Base-by-base conservation (phyloP, 2,329 filamentous ascomycete species). In the Pseudovirgaria hyperparasitica region DNA sequence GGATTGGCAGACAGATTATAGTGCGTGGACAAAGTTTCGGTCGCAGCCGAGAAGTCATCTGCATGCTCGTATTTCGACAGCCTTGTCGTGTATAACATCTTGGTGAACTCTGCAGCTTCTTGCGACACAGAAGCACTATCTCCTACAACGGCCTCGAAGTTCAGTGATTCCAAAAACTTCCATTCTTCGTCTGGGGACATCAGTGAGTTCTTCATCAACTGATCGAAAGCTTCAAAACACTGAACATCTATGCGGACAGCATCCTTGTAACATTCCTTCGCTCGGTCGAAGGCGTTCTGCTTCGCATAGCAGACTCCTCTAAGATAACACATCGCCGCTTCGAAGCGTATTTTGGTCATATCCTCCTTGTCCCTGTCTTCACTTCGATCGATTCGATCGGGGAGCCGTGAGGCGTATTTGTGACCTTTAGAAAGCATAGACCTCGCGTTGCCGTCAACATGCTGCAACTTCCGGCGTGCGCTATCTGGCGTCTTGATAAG, bases 231-330 rank as follows among this genome's bases (percentile, higher is more conserved):
- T 55, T 98, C 90, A 48, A 93, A 96, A 57, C 90, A 98, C 53
- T 93, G 86, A 4, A 96, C 86, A 48, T 98, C 90, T 46, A 98
- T 94, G 35, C 82, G 75, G 23, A 96, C 85, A 2, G 90, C 90
- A 44, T 92, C 84, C 60, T 94, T 96, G 66, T 96, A 98, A 59
- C 90, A 96, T 45, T 96, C 86, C 53, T 94, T 94, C 27, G 90
- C 90, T 18, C 85, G 76, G 51, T 98, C 90, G 44, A 96, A 96
- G 15, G 87, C 82, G 54, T 96, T 98, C 52, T 93, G 82, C 56
- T 93, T 93, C 5, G 90, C 86, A 50, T 85, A 94, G 63, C 92
- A 96, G 26, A 93, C 69, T 5, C 90, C 90, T 14, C 90, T 70
- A 27, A 98, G 61, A 51, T 92, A 93, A 59, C 90, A 98, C 86